Evolutionary conservation across 2,329 filamentous ascomycete species (phyloP), one percentile per base, ranked within the genome.

Genomic region (Leptographium radiaticola): DNA sequence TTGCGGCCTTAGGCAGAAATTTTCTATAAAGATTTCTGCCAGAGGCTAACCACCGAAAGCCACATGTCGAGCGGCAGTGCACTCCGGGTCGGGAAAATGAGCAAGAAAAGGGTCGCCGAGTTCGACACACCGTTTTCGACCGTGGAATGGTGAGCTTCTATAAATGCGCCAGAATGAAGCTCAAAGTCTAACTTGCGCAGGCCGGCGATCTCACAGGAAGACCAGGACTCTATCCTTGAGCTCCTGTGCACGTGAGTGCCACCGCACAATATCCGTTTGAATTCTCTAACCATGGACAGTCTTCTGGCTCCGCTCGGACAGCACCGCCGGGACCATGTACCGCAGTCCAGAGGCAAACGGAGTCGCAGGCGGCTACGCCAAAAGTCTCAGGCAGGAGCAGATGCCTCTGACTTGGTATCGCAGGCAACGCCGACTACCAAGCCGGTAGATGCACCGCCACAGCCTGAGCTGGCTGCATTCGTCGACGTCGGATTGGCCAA

Each of bases 161-260:
- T 43, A n/a, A 8, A 3, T 31, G 53, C 16, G 44, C 33, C 33
- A 5, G 3, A 25, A 25, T 39, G 6, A 1, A 8, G n/a, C 9
- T 20, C 15, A 4, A 13, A 2, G 49, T 11, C 52, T 55, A 31
- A 53, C 25, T 13, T 13, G 6, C 10, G 7, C 49, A 88, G 84
- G 83, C 84, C 84, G 9, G 66, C 73, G 44, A 73, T 86, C 45
- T 70, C 72, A 2, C 63, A 68, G 18, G 70, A 79, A 49, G 73
- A 86, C 52, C 81, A 86, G 65, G 75, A 83, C 51, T 72, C 74
- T 5, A 83, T 87, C 40, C 63, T 87, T 11, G 81, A 86, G 58
- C 70, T 88, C 49, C 71, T 87, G 6, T 85, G 79, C 76, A 76
- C 72, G 84, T 86, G 73, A 61, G 70, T 60, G 8, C 15, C 4